A percentile compares a stretch with the other conserved stretches of the same genome.
Conservation (phyloP, 495 filamentous ascomycete genomes). For the Clavariopsis aquatica region DNA sequence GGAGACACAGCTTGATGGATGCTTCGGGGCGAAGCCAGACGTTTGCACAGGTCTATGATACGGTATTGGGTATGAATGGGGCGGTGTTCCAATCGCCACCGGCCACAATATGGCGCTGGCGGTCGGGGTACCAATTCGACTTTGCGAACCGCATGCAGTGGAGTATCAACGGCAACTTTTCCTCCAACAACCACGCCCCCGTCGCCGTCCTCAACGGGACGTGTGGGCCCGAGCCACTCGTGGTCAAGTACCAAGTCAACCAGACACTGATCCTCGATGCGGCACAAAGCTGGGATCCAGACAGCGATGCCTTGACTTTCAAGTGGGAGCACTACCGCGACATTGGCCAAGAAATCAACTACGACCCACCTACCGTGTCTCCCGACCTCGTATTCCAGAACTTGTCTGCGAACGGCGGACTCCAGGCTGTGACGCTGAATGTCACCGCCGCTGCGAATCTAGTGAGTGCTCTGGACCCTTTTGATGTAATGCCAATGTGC, state of each 20-base stretch:
- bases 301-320: background rate
- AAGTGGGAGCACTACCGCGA: background rate
- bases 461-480: background rate
- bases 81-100: background rate
- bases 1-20: background rate
- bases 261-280: background rate
- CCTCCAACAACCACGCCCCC: background rate
- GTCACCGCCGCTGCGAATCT: background rate
- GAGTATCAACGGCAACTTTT: background rate
- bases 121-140: constrained; percentile 3
- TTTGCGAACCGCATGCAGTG: constrained; percentile 10
- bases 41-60: background rate
- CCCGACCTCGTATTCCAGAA: background rate
- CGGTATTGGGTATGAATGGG: background rate
- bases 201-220: constrained; percentile 1
- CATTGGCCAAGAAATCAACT: background rate
- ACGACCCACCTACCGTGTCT: background rate
- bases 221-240: background rate
- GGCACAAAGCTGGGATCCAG: background rate
- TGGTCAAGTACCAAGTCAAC: background rate
- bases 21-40: background rate
- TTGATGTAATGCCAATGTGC: no score
- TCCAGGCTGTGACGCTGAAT: background rate
- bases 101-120: constrained; percentile 9
- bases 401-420: background rate